These are phyloP conservation scores for Pterulicium gracile DNA, from an alignment of 1,284 basidiomycete genomes.

Conservation along the genomic window DNA sequence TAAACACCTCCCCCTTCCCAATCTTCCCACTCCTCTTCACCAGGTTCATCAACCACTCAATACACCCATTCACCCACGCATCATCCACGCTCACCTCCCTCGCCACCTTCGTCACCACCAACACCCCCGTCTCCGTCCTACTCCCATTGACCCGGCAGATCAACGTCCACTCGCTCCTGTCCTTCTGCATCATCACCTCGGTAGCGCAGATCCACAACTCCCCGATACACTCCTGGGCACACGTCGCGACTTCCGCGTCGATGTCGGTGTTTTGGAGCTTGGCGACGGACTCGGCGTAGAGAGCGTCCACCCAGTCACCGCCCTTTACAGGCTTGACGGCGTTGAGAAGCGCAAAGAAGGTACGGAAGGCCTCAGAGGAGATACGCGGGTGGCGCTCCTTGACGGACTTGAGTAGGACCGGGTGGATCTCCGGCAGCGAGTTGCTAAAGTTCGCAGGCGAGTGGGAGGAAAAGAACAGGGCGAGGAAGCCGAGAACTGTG, in stretches of 20 bases:
- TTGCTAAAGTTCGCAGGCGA: slow-evolving; percentile 51
- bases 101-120: slow-evolving; percentile 63
- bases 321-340: slow-evolving; percentile 50
- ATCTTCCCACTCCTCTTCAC: slow-evolving; percentile 73
- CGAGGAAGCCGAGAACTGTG: slow-evolving; percentile 76
- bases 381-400: slow-evolving; percentile 67
- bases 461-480: slow-evolving; percentile 77
- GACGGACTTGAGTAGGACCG: slow-evolving; percentile 65
- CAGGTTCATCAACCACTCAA: slow-evolving; percentile 71
- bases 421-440: slow-evolving; percentile 56
- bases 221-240: slow-evolving; percentile 76
- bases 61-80: slow-evolving; percentile 70
- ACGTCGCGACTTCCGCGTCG: slow-evolving; percentile 83
- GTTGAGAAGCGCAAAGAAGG: slow-evolving; percentile 61
- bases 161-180: slow-evolving; percentile 67
- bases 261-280: slow-evolving; percentile 75
- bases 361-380: slow-evolving; percentile 75
- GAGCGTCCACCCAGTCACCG: slow-evolving; percentile 48
- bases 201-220: slow-evolving; percentile 83
- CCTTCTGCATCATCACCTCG: slow-evolving; percentile 51
- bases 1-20: slow-evolving; percentile 77
- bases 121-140: slow-evolving; percentile 62
- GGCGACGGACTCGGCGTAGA: slow-evolving; percentile 67
- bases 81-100: slow-evolving; percentile 36
- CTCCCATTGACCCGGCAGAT: slow-evolving; percentile 73